Evolutionary conservation across 176 grass and related monocot species (phyloP).

Genomic region (Puya raimondii): DNA sequence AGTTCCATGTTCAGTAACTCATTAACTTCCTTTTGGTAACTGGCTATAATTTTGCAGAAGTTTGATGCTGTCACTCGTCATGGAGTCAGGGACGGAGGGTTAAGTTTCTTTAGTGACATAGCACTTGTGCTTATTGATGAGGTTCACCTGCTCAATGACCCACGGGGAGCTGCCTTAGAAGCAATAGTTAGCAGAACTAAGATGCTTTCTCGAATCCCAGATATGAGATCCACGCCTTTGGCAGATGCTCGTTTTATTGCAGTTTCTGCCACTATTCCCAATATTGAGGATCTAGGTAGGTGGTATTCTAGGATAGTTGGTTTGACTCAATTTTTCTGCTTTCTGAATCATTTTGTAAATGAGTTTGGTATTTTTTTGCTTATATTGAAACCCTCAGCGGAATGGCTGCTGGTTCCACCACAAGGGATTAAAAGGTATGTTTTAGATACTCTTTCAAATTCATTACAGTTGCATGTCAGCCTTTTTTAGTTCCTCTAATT

Average conservation of each 20-base stretch:
- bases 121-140: constrained; percentile 83
- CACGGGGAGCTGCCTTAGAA: constrained; percentile 89
- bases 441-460: constrained; percentile 15
- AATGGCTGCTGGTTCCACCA: constrained; percentile 66
- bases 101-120: constrained; percentile 95
- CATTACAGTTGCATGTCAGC: not conserved
- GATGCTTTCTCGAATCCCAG: constrained; percentile 63
- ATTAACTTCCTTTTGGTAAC: constrained; percentile 7
- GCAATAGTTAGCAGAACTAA: constrained; percentile 88
- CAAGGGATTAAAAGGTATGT: constrained; percentile 85
- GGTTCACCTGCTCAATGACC: constrained; percentile 88
- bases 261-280: constrained; percentile 92
- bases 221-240: constrained; percentile 57
- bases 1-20: not conserved
- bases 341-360: constrained; percentile 9
- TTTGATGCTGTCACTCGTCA: constrained; percentile 82
- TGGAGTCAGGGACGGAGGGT: constrained; percentile 60
- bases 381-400: constrained; percentile 42
- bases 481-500: constrained; percentile 18
- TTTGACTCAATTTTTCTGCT: constrained; percentile 14
- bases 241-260: constrained; percentile 73
- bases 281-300: constrained; percentile 83
- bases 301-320: constrained; percentile 10
- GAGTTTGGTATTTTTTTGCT: constrained; percentile 20
- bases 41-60: constrained; percentile 43